Conservation (phyloP, 2,329 filamentous ascomycete species). For the Fusarium scirpi region DNA sequence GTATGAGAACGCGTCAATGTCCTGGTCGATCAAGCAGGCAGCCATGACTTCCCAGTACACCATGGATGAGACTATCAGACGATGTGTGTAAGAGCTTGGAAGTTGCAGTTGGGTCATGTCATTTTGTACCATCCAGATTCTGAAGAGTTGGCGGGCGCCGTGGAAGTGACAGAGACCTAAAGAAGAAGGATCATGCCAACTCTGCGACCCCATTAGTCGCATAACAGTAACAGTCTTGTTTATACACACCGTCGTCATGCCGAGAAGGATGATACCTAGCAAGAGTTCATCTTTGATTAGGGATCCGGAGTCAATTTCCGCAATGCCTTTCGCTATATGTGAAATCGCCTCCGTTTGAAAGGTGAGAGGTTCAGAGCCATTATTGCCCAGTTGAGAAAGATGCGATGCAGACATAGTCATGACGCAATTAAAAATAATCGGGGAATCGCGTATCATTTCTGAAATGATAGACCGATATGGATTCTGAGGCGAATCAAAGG, state of each 20-base stretch:
- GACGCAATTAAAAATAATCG: conserved; percentile 18
- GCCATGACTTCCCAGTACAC: conserved; percentile 38
- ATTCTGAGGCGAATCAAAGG: conserved; percentile 28
- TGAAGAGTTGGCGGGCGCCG: conserved; percentile 26
- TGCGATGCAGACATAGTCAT: conserved; percentile 38
- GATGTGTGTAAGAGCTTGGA: not conserved
- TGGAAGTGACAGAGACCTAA: conserved; percentile 22
- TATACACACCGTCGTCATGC: conserved; percentile 33
- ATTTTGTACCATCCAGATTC: conserved; percentile 13
- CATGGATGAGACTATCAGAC: conserved; percentile 28
- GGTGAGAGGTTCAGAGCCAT: not conserved
- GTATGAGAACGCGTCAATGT: conserved; percentile 12
- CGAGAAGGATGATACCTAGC: conserved; percentile 22
- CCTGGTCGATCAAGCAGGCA: conserved; percentile 30
- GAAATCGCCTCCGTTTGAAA: conserved; percentile 38
- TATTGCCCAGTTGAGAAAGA: conserved; percentile 8
- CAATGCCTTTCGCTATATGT: not conserved
- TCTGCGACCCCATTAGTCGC: not conserved
- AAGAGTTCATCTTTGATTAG: conserved; percentile 10
- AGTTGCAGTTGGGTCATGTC: not conserved
- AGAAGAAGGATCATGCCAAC: conserved; percentile 28
- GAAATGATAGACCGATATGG: conserved; percentile 32
- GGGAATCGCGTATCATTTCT: conserved; percentile 18
- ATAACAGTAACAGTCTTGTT: rapidly evolving
- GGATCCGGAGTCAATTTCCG: not conserved